Conservation (phyloP, 495 filamentous ascomycete genomes). For the Aspergillus affinis region DNA sequence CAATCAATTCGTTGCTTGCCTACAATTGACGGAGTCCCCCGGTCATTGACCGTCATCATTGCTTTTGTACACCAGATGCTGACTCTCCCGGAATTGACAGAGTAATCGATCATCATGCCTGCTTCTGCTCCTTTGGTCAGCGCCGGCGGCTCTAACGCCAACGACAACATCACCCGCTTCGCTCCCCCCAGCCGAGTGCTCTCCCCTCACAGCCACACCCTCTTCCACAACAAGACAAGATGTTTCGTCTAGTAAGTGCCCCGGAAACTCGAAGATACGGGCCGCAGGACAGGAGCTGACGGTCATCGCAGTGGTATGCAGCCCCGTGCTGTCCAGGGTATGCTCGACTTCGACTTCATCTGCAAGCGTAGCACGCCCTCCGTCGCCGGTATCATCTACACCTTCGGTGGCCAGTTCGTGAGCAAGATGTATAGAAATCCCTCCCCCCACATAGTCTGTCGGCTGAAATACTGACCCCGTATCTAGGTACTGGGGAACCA, state of each 20-base stretch:
- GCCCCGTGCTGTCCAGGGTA: slow-evolving; percentile 96
- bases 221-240: slow-evolving; percentile 99
- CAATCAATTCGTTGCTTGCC: neutral
- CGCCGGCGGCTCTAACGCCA: slow-evolving; percentile 61
- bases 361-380: slow-evolving; percentile 97
- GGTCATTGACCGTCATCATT: neutral
- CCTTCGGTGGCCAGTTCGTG: slow-evolving; percentile 98
- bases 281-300: slow-evolving; percentile 18
- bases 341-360: slow-evolving; percentile 99
- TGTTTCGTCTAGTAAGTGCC: slow-evolving; percentile 90
- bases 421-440: slow-evolving; percentile 81
- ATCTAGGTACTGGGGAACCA: slow-evolving; percentile 92
- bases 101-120: slow-evolving; percentile 45
- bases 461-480: slow-evolving; percentile 1
- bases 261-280: neutral
- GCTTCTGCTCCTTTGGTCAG: slow-evolving; percentile 40
- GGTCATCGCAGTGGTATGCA: slow-evolving; percentile 72
- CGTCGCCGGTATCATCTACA: slow-evolving; percentile 99
- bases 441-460: neutral
- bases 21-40: no score
- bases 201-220: slow-evolving; percentile 82
- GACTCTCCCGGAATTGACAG: slow-evolving; percentile 11
- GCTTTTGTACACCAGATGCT: neutral
- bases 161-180: slow-evolving; percentile 98
- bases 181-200: slow-evolving; percentile 86